Evolutionary conservation across 1,284 basidiomycete genomes (phyloP).

Genomic region (Fistulinella cinereoalba): DNA sequence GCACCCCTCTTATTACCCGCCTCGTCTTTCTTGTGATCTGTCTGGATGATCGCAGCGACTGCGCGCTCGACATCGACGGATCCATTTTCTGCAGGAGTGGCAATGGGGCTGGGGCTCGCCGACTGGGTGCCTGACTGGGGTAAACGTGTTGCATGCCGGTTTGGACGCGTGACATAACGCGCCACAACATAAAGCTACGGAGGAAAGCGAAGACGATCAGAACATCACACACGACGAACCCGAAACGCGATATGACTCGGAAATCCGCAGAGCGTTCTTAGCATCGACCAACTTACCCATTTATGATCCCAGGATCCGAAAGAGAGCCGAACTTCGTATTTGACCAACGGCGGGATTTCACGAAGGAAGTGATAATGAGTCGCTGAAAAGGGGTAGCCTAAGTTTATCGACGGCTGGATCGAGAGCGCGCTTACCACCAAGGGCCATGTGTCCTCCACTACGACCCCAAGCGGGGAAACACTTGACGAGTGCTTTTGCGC

Average conservation of each 20-base stretch:
- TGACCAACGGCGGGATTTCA: conserved; percentile 73
- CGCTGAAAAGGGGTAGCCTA: conserved; percentile 36
- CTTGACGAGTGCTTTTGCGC: conserved; percentile 42
- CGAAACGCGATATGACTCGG: not conserved
- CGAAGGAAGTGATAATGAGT: conserved; percentile 74
- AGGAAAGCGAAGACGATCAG: not conserved
- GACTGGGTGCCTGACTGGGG: conserved; percentile 7
- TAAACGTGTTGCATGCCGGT: not conserved
- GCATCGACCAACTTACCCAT: conserved; percentile 61
- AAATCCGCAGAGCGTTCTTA: not conserved
- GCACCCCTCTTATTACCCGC: conserved; percentile 8
- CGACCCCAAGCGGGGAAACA: conserved; percentile 63
- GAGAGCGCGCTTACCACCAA: conserved; percentile 51
- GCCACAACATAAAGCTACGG: conserved; percentile 31
- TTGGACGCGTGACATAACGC: conserved; percentile 30
- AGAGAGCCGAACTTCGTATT: conserved; percentile 68
- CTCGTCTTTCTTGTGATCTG: conserved; percentile 1
- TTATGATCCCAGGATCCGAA: conserved; percentile 80
- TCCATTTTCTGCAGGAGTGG: conserved; percentile 5
- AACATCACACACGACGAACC: not conserved
- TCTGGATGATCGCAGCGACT: conserved; percentile 38
- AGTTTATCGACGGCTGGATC: conserved; percentile 1
- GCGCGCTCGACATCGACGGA: conserved; percentile 21
- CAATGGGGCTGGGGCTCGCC: not conserved
- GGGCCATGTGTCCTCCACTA: conserved; percentile 64